phyloP scores from a whole-genome alignment of 257 asterid genomes.

The Capsicum baccatum region DNA sequence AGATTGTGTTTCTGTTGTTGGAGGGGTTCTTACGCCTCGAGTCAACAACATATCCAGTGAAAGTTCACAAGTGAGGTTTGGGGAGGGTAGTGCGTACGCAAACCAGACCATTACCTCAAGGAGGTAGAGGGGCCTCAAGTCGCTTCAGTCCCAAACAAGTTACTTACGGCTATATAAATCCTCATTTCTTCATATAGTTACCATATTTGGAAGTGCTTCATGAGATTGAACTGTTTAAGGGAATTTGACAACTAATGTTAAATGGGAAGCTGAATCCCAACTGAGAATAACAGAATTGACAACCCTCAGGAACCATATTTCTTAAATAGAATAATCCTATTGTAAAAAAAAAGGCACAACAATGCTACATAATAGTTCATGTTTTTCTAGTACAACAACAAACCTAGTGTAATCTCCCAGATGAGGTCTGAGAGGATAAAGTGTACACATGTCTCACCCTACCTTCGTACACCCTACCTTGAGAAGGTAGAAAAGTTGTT shows the following conservation, averaged over 20 bases:
- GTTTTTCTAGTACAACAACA: not conserved
- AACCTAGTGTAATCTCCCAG: not conserved
- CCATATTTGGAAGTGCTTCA: too few species aligned
- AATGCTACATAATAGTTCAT: not conserved
- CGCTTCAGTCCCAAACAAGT: not conserved
- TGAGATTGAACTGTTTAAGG: too few species aligned
- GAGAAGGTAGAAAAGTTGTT: not conserved
- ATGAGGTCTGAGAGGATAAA: not conserved
- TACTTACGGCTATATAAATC: not conserved
- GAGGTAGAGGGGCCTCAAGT: too few species aligned
- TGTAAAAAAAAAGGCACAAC: too few species aligned
- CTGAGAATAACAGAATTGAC: not conserved
- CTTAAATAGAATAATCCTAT: not conserved
- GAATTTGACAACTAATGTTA: too few species aligned
- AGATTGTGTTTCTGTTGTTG: too few species aligned
- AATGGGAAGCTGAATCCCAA: not conserved
- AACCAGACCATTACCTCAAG: too few species aligned
- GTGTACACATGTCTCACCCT: not conserved
- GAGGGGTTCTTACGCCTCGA: too few species aligned
- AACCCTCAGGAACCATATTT: not conserved
- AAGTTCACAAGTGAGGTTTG: too few species aligned
- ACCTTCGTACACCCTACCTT: too few species aligned
- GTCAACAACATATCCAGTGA: too few species aligned
- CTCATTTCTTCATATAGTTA: not conserved
- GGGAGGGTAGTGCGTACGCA: too few species aligned